These are phyloP conservation scores for Decorospora gaudefroyi DNA, from an alignment of 2,329 filamentous ascomycete genomes.

Conservation along the genomic window DNA sequence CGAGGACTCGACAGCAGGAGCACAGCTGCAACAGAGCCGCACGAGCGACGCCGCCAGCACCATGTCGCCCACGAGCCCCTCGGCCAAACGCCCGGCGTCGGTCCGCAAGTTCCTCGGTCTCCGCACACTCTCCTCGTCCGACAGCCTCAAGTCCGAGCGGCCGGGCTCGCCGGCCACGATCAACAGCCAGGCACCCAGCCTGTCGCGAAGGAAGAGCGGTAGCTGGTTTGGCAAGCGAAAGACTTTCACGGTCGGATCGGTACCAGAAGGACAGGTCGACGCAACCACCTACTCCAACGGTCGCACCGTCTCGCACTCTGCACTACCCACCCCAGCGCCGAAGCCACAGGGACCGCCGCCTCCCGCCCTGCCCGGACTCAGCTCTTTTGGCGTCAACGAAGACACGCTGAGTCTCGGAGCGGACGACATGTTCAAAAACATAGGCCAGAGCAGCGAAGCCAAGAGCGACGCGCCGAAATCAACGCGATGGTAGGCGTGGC, in stretches of 20 bases:
- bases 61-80: constrained; percentile 42
- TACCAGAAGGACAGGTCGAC: constrained; percentile 42
- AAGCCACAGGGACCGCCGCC: constrained; percentile 46
- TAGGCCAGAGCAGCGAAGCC: constrained; percentile 19
- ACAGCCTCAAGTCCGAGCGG: constrained; percentile 45
- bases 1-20: constrained; percentile 21
- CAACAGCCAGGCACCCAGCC: constrained; percentile 37
- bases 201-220: constrained; percentile 46
- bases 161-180: constrained; percentile 46
- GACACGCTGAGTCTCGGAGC: constrained; percentile 42
- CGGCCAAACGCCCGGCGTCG: constrained; percentile 43
- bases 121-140: constrained; percentile 44
- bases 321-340: constrained; percentile 16
- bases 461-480: constrained; percentile 8
- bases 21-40: constrained; percentile 26
- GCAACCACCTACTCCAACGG: constrained; percentile 27
- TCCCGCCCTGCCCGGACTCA: constrained; percentile 48
- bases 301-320: constrained; percentile 23
- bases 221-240: constrained; percentile 50
- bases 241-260: constrained; percentile 38
- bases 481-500: constrained; percentile 29
- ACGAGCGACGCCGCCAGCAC: constrained; percentile 39
- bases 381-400: constrained; percentile 44
- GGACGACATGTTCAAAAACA: constrained; percentile 50
- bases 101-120: constrained; percentile 50